Evolutionary conservation across 805 yeast genomes (phyloP).

Genomic region (Yamadazyma philogaea): DNA sequence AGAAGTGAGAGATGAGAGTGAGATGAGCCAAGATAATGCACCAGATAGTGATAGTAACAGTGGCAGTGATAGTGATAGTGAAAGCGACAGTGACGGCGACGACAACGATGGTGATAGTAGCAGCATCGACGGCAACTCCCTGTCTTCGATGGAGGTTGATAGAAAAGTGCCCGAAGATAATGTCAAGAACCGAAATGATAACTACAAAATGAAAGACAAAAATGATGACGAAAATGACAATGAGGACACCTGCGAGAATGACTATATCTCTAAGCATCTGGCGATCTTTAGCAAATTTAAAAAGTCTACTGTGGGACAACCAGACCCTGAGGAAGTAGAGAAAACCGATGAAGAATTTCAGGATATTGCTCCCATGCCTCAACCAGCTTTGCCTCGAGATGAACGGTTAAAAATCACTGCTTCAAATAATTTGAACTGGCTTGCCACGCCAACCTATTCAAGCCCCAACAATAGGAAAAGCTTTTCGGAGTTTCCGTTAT

Average conservation of each 20-base stretch:
- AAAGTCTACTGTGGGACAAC: slow-evolving; percentile 16
- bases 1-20: slow-evolving; percentile 7
- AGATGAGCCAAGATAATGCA: neutral
- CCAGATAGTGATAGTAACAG: slow-evolving; percentile 10
- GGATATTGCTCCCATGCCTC: slow-evolving; percentile 73
- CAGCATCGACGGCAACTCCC: neutral
- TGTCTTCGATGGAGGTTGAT: neutral
- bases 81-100: slow-evolving; percentile 12
- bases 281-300: slow-evolving; percentile 54
- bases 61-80: slow-evolving; percentile 12
- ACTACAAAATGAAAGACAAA: neutral
- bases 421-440: slow-evolving; percentile 55
- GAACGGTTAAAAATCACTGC: slow-evolving; percentile 30
- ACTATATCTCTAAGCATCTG: slow-evolving; percentile 39
- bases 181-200: too few relatives aligned
- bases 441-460: slow-evolving; percentile 59
- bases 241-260: neutral
- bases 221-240: slow-evolving; percentile 10
- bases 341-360: slow-evolving; percentile 1
- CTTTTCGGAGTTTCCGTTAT: slow-evolving; percentile 48
- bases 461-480: slow-evolving; percentile 45
- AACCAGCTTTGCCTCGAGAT: slow-evolving; percentile 67
- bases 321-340: neutral
- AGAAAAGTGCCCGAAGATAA: neutral
- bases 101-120: neutral